These are phyloP conservation scores for Halophytophthora polymorphica DNA, from an alignment of 352 stramenopile species.

Conservation along the genomic window DNA sequence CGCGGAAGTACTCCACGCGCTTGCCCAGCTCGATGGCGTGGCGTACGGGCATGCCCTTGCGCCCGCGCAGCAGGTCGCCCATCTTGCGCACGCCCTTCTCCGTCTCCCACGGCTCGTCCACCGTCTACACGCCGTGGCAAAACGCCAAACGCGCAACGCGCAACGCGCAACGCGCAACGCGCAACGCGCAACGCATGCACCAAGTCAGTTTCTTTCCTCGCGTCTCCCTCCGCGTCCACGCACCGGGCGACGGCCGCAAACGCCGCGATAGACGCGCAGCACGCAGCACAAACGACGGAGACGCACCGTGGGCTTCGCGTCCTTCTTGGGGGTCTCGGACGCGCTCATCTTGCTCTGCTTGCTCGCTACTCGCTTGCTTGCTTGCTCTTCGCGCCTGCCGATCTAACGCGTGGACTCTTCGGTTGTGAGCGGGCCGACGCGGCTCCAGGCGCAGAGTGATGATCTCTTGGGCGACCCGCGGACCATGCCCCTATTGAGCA, in stretches of 20 bases:
- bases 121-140: slow-evolving; percentile 20
- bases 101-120: slow-evolving; percentile 66
- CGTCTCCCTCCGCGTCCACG: no score
- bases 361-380: not conserved
- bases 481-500: slow-evolving; percentile 21
- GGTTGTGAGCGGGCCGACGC: slow-evolving; percentile 16
- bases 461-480: slow-evolving; percentile 5
- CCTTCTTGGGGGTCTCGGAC: slow-evolving; percentile 21
- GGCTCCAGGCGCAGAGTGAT: slow-evolving; percentile 6
- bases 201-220: no score
- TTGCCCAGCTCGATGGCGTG: slow-evolving; percentile 90
- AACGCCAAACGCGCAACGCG: not conserved
- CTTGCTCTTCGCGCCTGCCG: slow-evolving; percentile 6
- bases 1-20: slow-evolving; percentile 91
- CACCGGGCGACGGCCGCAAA: no score
- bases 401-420: slow-evolving; percentile 31
- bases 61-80: slow-evolving; percentile 77
- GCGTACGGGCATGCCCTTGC: slow-evolving; percentile 85
- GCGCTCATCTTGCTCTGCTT: slow-evolving; percentile 18
- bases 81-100: slow-evolving; percentile 78
- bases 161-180: not conserved
- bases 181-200: no score
- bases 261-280: not conserved
- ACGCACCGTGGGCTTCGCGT: slow-evolving; percentile 22
- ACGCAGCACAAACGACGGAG: not conserved